phyloP scores from a whole-genome alignment of 2,329 filamentous ascomycete species.

The Phialocephala sp. region DNA sequence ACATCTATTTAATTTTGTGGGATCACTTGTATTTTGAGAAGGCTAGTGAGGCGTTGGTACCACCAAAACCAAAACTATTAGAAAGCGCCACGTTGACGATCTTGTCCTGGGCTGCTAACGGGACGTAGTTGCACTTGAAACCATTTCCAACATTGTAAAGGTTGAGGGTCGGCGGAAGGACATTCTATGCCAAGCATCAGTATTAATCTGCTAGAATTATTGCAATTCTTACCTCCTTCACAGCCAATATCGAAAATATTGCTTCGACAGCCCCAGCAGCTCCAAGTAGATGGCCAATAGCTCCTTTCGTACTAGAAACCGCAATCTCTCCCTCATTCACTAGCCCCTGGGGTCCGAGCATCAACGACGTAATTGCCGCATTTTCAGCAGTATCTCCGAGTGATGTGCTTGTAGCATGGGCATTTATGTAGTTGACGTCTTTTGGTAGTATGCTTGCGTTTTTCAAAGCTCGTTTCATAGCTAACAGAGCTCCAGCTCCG shows the following conservation, averaged over 20 bases:
- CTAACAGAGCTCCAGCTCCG: constrained; percentile 78
- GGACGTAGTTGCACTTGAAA: constrained; percentile 85
- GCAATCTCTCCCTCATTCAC: constrained; percentile 68
- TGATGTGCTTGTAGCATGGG: constrained; percentile 87
- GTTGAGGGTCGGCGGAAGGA: constrained; percentile 87
- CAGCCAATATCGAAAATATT: constrained; percentile 79
- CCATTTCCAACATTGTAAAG: constrained; percentile 69
- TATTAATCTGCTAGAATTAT: not conserved
- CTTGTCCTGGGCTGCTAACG: constrained; percentile 71
- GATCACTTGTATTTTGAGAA: constrained; percentile 54
- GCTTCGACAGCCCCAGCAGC: constrained; percentile 92
- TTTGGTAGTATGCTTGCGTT: constrained; percentile 72
- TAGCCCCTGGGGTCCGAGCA: constrained; percentile 75
- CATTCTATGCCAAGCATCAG: constrained; percentile 59
- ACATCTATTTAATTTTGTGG: not conserved
- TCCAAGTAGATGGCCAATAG: constrained; percentile 88
- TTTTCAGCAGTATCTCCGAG: constrained; percentile 92
- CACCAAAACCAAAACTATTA: constrained; percentile 98
- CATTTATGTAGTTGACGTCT: constrained; percentile 89
- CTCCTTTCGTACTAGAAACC: constrained; percentile 92
- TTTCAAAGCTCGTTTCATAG: constrained; percentile 84
- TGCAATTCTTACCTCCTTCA: constrained; percentile 70
- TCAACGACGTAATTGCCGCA: constrained; percentile 75
- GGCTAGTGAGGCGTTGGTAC: constrained; percentile 90
- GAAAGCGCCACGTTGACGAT: constrained; percentile 77